Evolutionary conservation across 2,329 filamentous ascomycete genomes (phyloP).

Genomic region (Ceratocystis papillata): DNA sequence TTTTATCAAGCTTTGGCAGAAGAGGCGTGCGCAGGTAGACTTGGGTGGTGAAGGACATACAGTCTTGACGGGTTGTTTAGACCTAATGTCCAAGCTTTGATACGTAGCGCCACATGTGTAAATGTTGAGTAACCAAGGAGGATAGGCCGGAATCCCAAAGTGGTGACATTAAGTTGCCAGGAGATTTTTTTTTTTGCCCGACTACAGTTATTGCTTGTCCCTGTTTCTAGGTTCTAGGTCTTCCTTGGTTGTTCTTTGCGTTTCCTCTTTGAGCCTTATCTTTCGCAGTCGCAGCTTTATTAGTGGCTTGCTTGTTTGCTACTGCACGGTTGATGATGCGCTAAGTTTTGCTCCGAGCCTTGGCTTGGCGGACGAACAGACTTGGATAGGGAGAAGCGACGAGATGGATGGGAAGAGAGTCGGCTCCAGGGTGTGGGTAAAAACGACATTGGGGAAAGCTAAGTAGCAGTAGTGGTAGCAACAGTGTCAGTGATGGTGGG

Average conservation of each 20-base stretch:
- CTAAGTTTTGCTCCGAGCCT: slow-evolving; percentile 6
- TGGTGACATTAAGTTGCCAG: background rate
- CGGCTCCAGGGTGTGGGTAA: background rate
- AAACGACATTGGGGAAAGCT: background rate
- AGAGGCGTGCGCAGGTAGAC: background rate
- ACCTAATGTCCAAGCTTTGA: background rate
- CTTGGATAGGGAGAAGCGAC: background rate
- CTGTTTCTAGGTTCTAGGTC: background rate
- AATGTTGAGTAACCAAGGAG: background rate
- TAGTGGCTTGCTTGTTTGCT: background rate
- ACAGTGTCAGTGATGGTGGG: background rate
- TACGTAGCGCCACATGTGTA: no score
- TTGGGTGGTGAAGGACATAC: background rate
- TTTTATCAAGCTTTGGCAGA: background rate
- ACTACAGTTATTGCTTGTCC: background rate
- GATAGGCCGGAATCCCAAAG: background rate
- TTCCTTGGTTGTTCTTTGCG: slow-evolving; percentile 1
- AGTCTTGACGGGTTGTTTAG: no score
- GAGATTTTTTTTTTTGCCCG: background rate
- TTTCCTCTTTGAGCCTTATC: background rate
- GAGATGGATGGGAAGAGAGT: background rate
- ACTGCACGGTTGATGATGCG: slow-evolving; percentile 3
- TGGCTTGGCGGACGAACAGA: background rate
- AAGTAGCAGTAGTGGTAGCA: background rate
- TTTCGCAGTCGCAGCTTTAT: background rate